These are phyloP conservation scores for Albifimbria verrucaria DNA, from an alignment of 2,329 filamentous ascomycete species.

Conservation along the genomic window DNA sequence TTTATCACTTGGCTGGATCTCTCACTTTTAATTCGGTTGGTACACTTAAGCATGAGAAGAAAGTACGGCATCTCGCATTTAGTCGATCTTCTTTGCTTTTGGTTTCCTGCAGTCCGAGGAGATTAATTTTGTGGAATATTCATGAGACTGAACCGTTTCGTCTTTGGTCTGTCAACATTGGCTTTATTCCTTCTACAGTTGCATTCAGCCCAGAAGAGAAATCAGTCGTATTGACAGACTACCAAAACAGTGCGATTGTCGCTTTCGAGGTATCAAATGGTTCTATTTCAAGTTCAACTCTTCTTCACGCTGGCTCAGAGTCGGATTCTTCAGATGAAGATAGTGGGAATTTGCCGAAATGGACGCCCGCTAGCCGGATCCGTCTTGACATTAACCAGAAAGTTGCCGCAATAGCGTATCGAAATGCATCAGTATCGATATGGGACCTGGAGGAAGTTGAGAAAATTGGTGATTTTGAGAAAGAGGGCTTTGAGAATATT, in stretches of 20 bases:
- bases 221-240: neutral
- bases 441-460: neutral
- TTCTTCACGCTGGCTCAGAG: neutral
- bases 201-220: neutral
- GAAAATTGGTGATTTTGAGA: neutral
- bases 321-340: neutral
- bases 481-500: neutral
- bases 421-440: neutral
- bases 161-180: neutral
- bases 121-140: neutral
- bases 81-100: neutral
- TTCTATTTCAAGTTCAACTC: neutral
- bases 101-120: neutral
- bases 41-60: neutral
- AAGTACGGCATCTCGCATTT: neutral
- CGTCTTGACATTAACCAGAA: neutral
- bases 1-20: neutral
- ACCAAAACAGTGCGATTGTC: neutral
- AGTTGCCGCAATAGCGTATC: neutral
- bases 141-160: neutral
- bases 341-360: neutral
- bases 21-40: neutral
- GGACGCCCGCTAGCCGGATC: neutral
- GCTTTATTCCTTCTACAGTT: neutral
- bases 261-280: neutral